Percentiles rank a stretch among this genome's conserved stretches.
These are phyloP conservation scores for Aureobasidium sp. DNA, from an alignment of 2,329 filamentous ascomycete species.

Conservation along the genomic window DNA sequence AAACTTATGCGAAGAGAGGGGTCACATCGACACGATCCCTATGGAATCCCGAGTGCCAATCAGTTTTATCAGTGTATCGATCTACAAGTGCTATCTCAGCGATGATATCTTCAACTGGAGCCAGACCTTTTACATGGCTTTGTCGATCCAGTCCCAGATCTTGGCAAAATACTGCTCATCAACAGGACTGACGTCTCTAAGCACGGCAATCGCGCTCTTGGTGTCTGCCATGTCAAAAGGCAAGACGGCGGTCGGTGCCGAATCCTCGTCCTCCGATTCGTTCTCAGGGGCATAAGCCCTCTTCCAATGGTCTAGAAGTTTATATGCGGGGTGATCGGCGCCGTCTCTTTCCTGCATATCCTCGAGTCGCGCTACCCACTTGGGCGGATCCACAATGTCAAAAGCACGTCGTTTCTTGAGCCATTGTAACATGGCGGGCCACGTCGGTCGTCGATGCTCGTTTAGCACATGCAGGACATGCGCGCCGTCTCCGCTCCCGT, in stretches of 20 bases:
- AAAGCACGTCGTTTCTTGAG: slow-evolving; percentile 33
- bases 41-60: background rate
- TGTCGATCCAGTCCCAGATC: slow-evolving; percentile 37
- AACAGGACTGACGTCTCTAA: slow-evolving; percentile 35
- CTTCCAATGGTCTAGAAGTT: slow-evolving; percentile 47
- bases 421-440: slow-evolving; percentile 44
- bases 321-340: slow-evolving; percentile 38
- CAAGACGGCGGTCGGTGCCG: slow-evolving; percentile 1
- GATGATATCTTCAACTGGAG: background rate
- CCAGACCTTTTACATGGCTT: slow-evolving; percentile 21
- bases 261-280: slow-evolving; percentile 8
- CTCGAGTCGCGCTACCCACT: slow-evolving; percentile 38
- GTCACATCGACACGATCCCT: background rate
- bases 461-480: slow-evolving; percentile 47
- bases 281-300: slow-evolving; percentile 30
- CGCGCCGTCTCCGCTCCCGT: slow-evolving; percentile 14
- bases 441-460: slow-evolving; percentile 36
- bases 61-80: background rate
- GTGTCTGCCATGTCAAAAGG: slow-evolving; percentile 34
- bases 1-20: slow-evolving; percentile 11
- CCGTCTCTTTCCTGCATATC: slow-evolving; percentile 13
- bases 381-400: slow-evolving; percentile 34
- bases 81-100: background rate
- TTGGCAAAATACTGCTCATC: slow-evolving; percentile 38
- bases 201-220: slow-evolving; percentile 28